Percentiles rank a stretch among this genome's conserved stretches.
These are phyloP conservation scores for Oryza officinalis DNA, from an alignment of 176 grass and related monocot genomes.

Conservation along the genomic window DNA sequence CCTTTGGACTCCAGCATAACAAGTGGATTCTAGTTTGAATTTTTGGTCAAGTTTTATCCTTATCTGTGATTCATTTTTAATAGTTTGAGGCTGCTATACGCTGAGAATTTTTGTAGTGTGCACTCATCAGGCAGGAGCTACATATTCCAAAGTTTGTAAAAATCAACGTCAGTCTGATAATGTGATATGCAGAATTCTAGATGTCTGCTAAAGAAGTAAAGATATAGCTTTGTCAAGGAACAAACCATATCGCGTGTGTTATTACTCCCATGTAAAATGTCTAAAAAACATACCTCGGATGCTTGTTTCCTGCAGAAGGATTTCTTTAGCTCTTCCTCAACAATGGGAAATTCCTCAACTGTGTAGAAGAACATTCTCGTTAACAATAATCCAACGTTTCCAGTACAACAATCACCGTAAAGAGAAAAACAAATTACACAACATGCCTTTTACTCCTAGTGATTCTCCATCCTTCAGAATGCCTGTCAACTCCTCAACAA, in stretches of 20 bases:
- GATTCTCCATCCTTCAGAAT: constrained; percentile 64
- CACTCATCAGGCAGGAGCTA: not conserved
- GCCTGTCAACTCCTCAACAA: constrained; percentile 61
- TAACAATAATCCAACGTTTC: constrained; percentile 15
- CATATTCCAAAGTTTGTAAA: not conserved
- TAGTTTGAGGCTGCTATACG: not conserved
- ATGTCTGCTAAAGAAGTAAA: not conserved
- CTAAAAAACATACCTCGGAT: constrained; percentile 61
- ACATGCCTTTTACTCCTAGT: constrained; percentile 66
- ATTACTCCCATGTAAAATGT: constrained; percentile 7
- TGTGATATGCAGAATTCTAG: not conserved
- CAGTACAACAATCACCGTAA: constrained; percentile 20
- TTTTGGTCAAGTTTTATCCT: not conserved
- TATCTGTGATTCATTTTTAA: not conserved
- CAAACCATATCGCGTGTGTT: not conserved
- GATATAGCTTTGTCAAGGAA: constrained; percentile 6
- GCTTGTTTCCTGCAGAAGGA: constrained; percentile 77
- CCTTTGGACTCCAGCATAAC: not conserved
- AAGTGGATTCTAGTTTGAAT: not conserved
- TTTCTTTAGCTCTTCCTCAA: constrained; percentile 70
- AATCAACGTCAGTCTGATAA: not conserved
- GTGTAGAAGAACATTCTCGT: constrained; percentile 39
- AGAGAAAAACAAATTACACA: constrained; percentile 15
- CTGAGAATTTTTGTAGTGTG: not conserved
- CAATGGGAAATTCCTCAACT: constrained; percentile 75